These are phyloP conservation scores for Fusarium proliferatum DNA, from an alignment of 2,329 filamentous ascomycete genomes.

Conservation along the genomic window DNA sequence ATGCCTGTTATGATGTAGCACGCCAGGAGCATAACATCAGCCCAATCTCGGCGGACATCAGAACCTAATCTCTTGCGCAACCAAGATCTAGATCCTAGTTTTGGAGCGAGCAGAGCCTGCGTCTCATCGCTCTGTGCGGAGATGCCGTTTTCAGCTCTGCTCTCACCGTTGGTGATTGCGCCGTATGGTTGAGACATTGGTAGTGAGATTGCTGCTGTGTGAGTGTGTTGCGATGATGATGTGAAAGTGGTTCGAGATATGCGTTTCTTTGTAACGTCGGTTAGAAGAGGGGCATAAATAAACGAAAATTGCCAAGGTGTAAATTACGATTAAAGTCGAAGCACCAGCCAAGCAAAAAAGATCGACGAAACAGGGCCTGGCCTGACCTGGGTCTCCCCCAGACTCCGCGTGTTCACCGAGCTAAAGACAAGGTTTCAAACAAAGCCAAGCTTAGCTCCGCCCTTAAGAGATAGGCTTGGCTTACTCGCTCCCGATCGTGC, in stretches of 20 bases:
- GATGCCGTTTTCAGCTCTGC: conserved; percentile 16
- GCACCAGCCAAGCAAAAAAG: neutral
- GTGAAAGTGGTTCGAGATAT: neutral
- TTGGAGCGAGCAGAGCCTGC: conserved; percentile 34
- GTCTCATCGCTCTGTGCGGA: conserved; percentile 9
- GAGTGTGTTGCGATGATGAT: neutral
- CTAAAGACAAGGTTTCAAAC: neutral
- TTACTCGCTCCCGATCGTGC: neutral
- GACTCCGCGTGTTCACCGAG: conserved; percentile 14
- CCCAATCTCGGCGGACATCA: conserved; percentile 62
- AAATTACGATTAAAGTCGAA: neutral
- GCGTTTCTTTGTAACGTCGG: neutral
- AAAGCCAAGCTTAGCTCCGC: neutral
- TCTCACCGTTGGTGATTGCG: conserved; percentile 17
- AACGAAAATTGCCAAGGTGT: neutral
- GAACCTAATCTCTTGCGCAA: conserved; percentile 30
- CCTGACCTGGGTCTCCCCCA: neutral
- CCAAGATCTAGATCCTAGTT: conserved; percentile 32
- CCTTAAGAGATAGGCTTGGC: neutral
- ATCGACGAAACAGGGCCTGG: neutral
- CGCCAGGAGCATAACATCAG: conserved; percentile 74
- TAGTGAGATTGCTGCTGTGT: neutral
- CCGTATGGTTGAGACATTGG: conserved; percentile 37
- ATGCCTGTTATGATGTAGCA: conserved; percentile 84
- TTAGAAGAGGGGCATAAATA: conserved; percentile 16